phyloP scores from a whole-genome alignment of 148 eudicot genomes.

The Rhododendron williamsianum region DNA sequence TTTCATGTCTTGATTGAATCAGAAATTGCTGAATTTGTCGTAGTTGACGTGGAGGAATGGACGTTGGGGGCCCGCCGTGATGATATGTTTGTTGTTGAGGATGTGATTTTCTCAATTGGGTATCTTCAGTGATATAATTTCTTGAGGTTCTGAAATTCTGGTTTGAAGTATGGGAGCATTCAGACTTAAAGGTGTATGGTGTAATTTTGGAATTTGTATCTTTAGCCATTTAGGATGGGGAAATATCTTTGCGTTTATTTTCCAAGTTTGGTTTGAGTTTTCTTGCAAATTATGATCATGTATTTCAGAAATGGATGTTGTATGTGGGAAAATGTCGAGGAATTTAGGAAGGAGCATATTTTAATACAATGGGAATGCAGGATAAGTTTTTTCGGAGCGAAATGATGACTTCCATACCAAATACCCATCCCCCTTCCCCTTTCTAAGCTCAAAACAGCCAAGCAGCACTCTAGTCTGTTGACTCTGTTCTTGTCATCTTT shows the following conservation, averaged over 20 bases:
- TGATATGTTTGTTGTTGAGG: neutral
- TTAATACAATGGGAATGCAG: neutral
- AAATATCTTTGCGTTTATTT: neutral
- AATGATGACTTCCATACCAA: neutral
- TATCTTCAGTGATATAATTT: neutral
- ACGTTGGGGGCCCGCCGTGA: neutral
- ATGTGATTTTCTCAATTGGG: neutral
- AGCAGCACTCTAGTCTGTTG: neutral
- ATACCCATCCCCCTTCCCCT: neutral
- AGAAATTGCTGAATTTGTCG: neutral
- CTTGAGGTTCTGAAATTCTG: neutral
- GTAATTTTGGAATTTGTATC: neutral
- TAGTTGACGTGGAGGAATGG: neutral
- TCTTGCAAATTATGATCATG: neutral
- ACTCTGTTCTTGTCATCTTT: neutral
- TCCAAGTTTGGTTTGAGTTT: neutral
- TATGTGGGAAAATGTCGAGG: neutral
- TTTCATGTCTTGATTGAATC: neutral
- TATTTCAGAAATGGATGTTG: neutral
- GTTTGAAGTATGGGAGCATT: neutral
- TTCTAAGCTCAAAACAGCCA: neutral
- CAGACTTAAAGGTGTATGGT: neutral
- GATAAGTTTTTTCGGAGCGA: neutral
- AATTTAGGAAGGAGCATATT: neutral
- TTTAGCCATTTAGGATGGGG: neutral